Evolutionary conservation across 1,284 basidiomycete genomes (phyloP), one percentile per base, ranked within the genome.

Genomic region (Psilocybe mexicana): DNA sequence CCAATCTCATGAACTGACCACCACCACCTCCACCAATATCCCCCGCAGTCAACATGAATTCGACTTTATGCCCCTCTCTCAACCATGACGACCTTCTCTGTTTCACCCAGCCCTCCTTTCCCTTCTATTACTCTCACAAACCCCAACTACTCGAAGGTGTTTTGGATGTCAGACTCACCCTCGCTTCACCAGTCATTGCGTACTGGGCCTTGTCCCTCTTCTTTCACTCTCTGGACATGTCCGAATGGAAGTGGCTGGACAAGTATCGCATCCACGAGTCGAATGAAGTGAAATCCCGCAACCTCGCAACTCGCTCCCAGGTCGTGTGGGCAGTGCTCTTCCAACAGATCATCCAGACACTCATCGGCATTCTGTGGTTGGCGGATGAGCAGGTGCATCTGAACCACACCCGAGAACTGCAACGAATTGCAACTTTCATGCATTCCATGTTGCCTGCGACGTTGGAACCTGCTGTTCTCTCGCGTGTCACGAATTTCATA

Each of bases 231-330:
- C 81, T 99, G 66, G 96, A 99, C 75, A 75, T 78, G 23, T 85
- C 85, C 24, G 79, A 83, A 53, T 86, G 90, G 76, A 80, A 86
- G 63, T 92, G 88, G 82, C 83, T 98, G 43, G 89, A 97, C 65
- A 84, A 83, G 59, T 91, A 93, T 72, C 83, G 94, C 42, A 87
- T 99, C 55, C 96, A 99, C 73, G 92, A 95, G 55, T 90, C 91
- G 0, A 81, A 79, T 11, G 96, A 98, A 71, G 85, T 94, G 61
- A 81, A 82, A 61, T 72, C 84, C 2, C 81, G 86, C 57, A 99
- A 99, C 71, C 83, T 86, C 14, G 95, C 88, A 8, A 85, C 88
- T 0, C 82, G 85, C 8, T 60, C 68, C 1, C 73, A 92, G 60
- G 95, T 98, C 54, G 68, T 96, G 48, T 74, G 78, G 67, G 92